Evolutionary conservation across 2,329 filamentous ascomycete genomes (phyloP).

Genomic region (Paecilomyces formosus): DNA sequence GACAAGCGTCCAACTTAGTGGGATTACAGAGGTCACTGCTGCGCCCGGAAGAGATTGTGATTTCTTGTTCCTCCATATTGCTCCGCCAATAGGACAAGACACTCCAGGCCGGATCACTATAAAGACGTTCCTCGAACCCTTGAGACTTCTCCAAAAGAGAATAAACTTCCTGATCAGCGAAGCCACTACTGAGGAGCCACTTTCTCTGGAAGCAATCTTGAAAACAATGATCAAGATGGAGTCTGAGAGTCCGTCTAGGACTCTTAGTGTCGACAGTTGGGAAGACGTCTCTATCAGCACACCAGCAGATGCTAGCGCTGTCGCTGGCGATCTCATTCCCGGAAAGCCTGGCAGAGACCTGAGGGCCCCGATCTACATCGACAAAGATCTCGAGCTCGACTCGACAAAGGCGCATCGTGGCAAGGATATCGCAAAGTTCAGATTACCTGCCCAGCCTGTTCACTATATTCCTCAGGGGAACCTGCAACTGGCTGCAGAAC

Average conservation of each 20-base stretch:
- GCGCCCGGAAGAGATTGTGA: slow-evolving; percentile 87
- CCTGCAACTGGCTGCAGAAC: slow-evolving; percentile 65
- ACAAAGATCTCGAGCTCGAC: slow-evolving; percentile 51
- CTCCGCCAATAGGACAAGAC: slow-evolving; percentile 53
- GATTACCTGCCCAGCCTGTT: slow-evolving; percentile 72
- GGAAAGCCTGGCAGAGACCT: slow-evolving; percentile 42
- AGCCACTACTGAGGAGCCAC: slow-evolving; percentile 62
- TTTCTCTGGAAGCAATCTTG: slow-evolving; percentile 62
- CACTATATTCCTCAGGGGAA: slow-evolving; percentile 79
- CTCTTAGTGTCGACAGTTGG: slow-evolving; percentile 81
- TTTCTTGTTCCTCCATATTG: slow-evolving; percentile 78
- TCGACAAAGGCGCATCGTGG: slow-evolving; percentile 23
- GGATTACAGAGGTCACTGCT: slow-evolving; percentile 80
- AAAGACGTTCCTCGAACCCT: slow-evolving; percentile 86
- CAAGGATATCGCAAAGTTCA: slow-evolving; percentile 61
- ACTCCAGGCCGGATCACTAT: slow-evolving; percentile 71
- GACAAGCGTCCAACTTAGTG: slow-evolving; percentile 65
- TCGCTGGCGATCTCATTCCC: slow-evolving; percentile 26
- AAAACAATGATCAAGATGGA: slow-evolving; percentile 69
- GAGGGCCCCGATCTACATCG: slow-evolving; percentile 53
- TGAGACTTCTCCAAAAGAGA: slow-evolving; percentile 72
- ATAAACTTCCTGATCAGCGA: slow-evolving; percentile 82
- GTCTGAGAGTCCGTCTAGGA: slow-evolving; percentile 49
- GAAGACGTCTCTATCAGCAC: slow-evolving; percentile 64
- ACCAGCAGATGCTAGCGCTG: slow-evolving; percentile 53